phyloP scores from a whole-genome alignment of 2,329 filamentous ascomycete genomes.

The Metarhizium anisopliae region DNA sequence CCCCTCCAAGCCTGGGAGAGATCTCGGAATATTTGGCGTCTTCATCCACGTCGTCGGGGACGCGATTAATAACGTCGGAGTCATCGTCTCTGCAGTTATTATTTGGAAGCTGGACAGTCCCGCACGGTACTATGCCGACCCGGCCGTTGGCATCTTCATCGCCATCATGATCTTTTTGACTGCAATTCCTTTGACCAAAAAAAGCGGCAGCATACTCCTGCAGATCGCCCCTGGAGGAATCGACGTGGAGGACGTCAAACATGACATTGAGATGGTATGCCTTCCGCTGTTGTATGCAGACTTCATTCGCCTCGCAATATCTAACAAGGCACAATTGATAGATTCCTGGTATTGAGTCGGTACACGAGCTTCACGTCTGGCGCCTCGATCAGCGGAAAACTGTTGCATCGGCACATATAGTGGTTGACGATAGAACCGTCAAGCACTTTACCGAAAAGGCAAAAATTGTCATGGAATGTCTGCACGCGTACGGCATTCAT shows the following conservation, averaged over 20 bases:
- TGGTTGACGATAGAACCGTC: conserved; percentile 49
- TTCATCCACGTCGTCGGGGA: conserved; percentile 64
- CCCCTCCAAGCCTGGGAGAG: conserved; percentile 31
- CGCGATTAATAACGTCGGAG: conserved; percentile 66
- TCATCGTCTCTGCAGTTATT: conserved; percentile 59
- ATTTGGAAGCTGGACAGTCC: conserved; percentile 57
- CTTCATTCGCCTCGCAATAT: not conserved
- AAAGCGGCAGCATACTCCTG: conserved; percentile 56
- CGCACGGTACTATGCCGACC: conserved; percentile 61
- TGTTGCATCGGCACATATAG: conserved; percentile 61
- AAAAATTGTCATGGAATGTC: conserved; percentile 55
- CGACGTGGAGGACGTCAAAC: conserved; percentile 51
- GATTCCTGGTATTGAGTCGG: conserved; percentile 56
- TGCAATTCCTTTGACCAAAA: conserved; percentile 52
- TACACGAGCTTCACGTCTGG: conserved; percentile 71
- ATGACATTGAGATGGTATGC: conserved; percentile 56
- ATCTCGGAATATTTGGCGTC: conserved; percentile 65
- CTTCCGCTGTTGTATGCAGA: not conserved
- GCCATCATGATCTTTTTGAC: conserved; percentile 63
- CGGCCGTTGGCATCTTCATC: conserved; percentile 59
- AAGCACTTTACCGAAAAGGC: conserved; percentile 51
- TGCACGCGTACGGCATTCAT: conserved; percentile 67
- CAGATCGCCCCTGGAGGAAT: conserved; percentile 56
- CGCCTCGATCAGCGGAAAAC: conserved; percentile 60
- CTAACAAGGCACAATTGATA: conserved; percentile 17